Evolutionary conservation across 1,139 yeast genomes (phyloP).

Genomic region (Protomyces gravidus): DNA sequence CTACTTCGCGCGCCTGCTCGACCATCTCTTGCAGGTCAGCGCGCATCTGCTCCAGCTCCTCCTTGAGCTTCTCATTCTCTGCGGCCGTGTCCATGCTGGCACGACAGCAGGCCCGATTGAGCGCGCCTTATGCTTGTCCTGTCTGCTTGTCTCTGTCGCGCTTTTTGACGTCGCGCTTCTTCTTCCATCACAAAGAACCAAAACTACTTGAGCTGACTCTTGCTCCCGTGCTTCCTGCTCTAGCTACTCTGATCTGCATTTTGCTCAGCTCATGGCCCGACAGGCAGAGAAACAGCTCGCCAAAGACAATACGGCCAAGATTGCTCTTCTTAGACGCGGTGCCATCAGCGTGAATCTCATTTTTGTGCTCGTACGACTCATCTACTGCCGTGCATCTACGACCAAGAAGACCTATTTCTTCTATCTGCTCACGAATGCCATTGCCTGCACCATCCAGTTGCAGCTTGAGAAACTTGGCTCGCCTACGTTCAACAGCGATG

Average conservation of each 20-base stretch:
- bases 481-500: conserved; percentile 41
- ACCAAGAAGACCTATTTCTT: conserved; percentile 48
- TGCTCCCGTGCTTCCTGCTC: too few relatives aligned
- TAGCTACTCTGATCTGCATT: too few relatives aligned
- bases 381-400: conserved; percentile 49
- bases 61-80: conserved; percentile 41
- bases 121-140: too few relatives aligned
- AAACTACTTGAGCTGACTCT: not conserved
- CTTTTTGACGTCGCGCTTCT: too few relatives aligned
- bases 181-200: not conserved
- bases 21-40: conserved; percentile 14
- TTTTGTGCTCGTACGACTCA: conserved; percentile 45
- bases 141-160: too few relatives aligned
- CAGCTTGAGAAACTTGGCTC: conserved; percentile 50
- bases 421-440: conserved; percentile 55
- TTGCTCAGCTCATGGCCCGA: conserved; percentile 64
- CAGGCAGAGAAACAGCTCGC: conserved; percentile 70
- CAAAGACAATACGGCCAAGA: conserved; percentile 50
- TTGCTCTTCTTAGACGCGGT: conserved; percentile 53
- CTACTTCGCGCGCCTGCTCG: conserved; percentile 39
- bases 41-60: conserved; percentile 42
- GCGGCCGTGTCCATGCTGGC: conserved; percentile 32
- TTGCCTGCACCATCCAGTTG: conserved; percentile 55
- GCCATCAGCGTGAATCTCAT: conserved; percentile 48
- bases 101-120: too few relatives aligned